phyloP scores from a whole-genome alignment of 1,284 basidiomycete genomes.

The Pseudozyma tsukubaensis region DNA sequence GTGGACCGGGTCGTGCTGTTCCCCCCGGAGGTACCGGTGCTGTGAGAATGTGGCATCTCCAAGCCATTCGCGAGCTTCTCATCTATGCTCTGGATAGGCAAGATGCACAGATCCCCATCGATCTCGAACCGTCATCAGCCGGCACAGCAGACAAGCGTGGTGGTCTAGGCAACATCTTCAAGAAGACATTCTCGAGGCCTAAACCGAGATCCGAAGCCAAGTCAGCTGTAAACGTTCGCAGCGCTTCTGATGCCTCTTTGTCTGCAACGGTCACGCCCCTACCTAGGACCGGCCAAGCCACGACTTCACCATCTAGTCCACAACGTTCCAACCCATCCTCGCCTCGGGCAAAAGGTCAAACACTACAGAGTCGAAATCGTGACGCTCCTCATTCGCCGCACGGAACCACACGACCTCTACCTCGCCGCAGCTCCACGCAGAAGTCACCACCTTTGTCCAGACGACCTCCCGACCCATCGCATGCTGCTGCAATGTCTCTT shows the following conservation, averaged over 20 bases:
- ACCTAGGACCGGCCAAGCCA: neutral
- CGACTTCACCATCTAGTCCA: neutral
- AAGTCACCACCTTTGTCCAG: conserved; percentile 10
- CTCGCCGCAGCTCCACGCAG: neutral
- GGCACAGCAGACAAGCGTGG: conserved; percentile 8
- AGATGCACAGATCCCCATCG: conserved; percentile 38
- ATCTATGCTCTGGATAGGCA: conserved; percentile 47
- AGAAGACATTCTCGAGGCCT: conserved; percentile 36
- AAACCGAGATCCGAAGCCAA: conserved; percentile 10
- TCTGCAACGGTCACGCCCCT: conserved; percentile 16
- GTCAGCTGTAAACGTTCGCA: neutral
- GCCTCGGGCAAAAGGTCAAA: neutral
- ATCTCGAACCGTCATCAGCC: conserved; percentile 21
- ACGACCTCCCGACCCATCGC: conserved; percentile 21
- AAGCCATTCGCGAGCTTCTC: conserved; percentile 49
- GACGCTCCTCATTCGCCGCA: no score
- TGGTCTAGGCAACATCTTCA: conserved; percentile 39
- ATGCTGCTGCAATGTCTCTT: conserved; percentile 28
- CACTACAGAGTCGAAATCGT: no score
- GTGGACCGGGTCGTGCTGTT: conserved; percentile 43
- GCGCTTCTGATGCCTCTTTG: conserved; percentile 7
- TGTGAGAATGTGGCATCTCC: conserved; percentile 59
- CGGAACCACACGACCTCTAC: no score
- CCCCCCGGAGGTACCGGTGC: conserved; percentile 47
- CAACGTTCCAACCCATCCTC: neutral